phyloP scores from a whole-genome alignment of 2,329 filamentous ascomycete genomes.

The Zelopaecilomyces penicillatus region DNA sequence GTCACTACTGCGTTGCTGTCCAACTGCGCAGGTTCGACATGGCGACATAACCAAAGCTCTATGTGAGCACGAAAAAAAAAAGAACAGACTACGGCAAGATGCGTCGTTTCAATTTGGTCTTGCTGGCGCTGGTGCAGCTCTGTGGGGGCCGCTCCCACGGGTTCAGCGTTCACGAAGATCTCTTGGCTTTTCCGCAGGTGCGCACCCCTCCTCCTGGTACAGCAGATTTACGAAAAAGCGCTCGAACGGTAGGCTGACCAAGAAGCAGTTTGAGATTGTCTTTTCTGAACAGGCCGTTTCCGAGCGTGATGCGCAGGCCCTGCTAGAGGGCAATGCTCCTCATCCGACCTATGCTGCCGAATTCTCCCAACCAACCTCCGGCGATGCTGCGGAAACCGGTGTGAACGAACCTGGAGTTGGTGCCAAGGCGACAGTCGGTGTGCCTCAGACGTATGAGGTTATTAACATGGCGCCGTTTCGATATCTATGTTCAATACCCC shows the following conservation, averaged over 20 bases:
- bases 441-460: constrained; percentile 55
- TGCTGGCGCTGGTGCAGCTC: constrained; percentile 38
- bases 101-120: constrained; percentile 39
- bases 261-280: constrained; percentile 63
- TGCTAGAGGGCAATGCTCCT: constrained; percentile 38
- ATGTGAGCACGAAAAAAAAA: background rate
- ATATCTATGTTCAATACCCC: constrained; percentile 80
- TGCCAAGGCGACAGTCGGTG: background rate
- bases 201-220: constrained; percentile 13
- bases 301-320: constrained; percentile 57
- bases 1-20: constrained; percentile 13
- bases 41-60: background rate
- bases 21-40: background rate
- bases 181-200: constrained; percentile 82
- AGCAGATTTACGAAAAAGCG: background rate
- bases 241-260: background rate
- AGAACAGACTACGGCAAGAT: constrained; percentile 29
- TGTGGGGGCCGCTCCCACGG: constrained; percentile 40
- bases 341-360: constrained; percentile 33
- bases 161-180: constrained; percentile 83
- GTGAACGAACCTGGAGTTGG: constrained; percentile 21
- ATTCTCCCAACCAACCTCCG: constrained; percentile 31
- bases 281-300: constrained; percentile 67
- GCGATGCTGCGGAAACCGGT: constrained; percentile 19
- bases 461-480: constrained; percentile 61